These are phyloP conservation scores for Lithospermum erythrorhizon DNA, from an alignment of 257 asterid species.

Conservation along the genomic window DNA sequence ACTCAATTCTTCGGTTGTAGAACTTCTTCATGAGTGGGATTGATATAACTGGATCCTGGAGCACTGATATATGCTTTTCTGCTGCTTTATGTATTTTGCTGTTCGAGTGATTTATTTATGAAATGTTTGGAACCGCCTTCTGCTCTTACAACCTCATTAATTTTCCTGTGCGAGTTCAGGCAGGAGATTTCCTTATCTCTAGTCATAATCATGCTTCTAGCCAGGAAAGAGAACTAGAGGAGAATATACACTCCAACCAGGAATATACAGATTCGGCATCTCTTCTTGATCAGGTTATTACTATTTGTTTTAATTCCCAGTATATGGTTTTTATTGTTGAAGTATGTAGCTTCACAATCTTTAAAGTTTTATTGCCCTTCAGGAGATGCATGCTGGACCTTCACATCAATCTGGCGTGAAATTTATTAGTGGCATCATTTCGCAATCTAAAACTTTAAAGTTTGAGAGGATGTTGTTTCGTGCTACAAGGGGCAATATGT, in stretches of 20 bases:
- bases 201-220: constrained; percentile 47
- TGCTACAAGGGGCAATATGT: constrained; percentile 95
- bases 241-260: constrained; percentile 36
- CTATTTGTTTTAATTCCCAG: constrained; percentile 5
- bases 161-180: constrained; percentile 38
- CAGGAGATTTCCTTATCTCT: constrained; percentile 76
- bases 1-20: background rate
- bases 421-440: constrained; percentile 83
- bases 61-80: background rate
- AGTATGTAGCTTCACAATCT: background rate
- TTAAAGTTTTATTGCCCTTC: constrained; percentile 15
- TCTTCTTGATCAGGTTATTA: constrained; percentile 69
- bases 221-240: constrained; percentile 78
- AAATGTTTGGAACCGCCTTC: background rate
- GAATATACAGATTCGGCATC: constrained; percentile 53
- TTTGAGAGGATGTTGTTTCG: constrained; percentile 98
- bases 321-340: background rate
- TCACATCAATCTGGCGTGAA: constrained; percentile 79
- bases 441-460: constrained; percentile 61
- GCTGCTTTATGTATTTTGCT: background rate
- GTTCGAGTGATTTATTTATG: background rate
- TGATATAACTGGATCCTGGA: background rate
- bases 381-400: constrained; percentile 80
- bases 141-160: background rate
- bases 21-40: background rate